A percentile compares a stretch with the other conserved stretches of the same genome.
Conservation (phyloP, 345 rosid genomes). For the Populus simonii region DNA sequence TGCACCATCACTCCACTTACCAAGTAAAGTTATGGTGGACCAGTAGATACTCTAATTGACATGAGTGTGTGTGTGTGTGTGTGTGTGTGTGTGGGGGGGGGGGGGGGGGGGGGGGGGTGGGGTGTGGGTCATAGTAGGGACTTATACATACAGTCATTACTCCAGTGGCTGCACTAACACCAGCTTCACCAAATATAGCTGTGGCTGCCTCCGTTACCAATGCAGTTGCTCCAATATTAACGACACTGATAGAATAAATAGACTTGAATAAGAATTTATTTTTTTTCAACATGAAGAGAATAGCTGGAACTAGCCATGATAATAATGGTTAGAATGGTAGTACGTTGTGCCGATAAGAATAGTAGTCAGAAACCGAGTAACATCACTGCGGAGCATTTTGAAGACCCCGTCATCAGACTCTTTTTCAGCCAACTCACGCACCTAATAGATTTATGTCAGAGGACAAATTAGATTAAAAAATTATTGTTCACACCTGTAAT, state of each 20-base stretch:
- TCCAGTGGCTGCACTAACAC: conserved; percentile 99
- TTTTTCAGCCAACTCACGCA: conserved; percentile 94
- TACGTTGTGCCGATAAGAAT: conserved; percentile 99
- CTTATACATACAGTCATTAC: conserved; percentile 81
- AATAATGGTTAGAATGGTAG: conserved; percentile 22
- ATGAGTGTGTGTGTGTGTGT: no score
- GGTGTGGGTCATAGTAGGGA: neutral
- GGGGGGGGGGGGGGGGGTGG: no score
- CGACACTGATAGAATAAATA: conserved; percentile 60
- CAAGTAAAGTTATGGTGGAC: neutral
- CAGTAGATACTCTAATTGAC: neutral
- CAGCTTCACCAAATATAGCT: conserved; percentile 98
- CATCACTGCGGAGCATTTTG: conserved; percentile 93
- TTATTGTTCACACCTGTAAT: neutral
- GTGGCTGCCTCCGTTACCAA: conserved; percentile 98
- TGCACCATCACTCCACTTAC: neutral
- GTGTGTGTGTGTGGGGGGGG: no score
- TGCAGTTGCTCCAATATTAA: conserved; percentile 98
- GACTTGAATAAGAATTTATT: conserved; percentile 30
- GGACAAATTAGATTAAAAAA: conserved; percentile 17
- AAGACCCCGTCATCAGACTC: conserved; percentile 95
- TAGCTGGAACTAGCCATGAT: conserved; percentile 13
- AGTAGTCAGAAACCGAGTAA: conserved; percentile 95
- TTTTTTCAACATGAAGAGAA: conserved; percentile 25
- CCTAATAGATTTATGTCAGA: conserved; percentile 44